phyloP scores from a whole-genome alignment of 2,329 filamentous ascomycete species.

The Phoma herbarum region DNA sequence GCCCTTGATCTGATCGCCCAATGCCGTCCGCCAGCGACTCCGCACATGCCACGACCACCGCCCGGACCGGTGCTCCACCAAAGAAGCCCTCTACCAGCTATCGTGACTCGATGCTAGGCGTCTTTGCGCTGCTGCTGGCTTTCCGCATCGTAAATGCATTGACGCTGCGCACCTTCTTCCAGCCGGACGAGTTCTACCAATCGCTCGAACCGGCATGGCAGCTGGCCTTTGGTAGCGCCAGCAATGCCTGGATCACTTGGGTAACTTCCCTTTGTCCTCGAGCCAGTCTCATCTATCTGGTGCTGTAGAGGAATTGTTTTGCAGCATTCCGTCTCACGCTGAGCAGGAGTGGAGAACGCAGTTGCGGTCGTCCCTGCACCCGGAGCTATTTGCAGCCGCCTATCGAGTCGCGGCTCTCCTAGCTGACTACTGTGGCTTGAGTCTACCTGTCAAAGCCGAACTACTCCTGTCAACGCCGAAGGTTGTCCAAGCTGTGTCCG shows the following conservation, averaged over 20 bases:
- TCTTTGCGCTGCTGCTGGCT: conserved; percentile 60
- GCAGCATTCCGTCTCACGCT: conserved; percentile 39
- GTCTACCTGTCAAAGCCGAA: conserved; percentile 67
- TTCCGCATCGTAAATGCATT: conserved; percentile 84
- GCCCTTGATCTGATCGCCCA: conserved; percentile 37
- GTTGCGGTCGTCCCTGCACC: conserved; percentile 89
- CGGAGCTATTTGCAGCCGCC: conserved; percentile 79
- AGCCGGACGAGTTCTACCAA: conserved; percentile 98
- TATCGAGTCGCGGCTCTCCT: conserved; percentile 71
- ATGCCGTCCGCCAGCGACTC: conserved; percentile 44
- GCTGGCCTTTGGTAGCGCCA: conserved; percentile 78
- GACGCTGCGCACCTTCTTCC: conserved; percentile 87
- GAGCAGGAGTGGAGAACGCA: conserved; percentile 88
- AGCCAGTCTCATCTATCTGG: conserved; percentile 10
- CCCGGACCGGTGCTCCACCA: conserved; percentile 35
- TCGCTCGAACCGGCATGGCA: conserved; percentile 94
- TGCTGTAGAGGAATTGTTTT: conserved; percentile 4
- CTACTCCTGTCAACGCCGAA: conserved; percentile 78
- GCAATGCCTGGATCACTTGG: conserved; percentile 95
- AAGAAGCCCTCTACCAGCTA: conserved; percentile 31
- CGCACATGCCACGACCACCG: conserved; percentile 42
- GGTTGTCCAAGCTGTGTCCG: conserved; percentile 77
- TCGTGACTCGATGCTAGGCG: conserved; percentile 43
- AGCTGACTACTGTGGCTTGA: conserved; percentile 63
- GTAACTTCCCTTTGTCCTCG: conserved; percentile 60